A percentile compares a stretch with the other conserved stretches of the same genome.
Evolutionary conservation across 768 basidiomycete genomes (phyloP).

Genomic region (Leccinum boreale): DNA sequence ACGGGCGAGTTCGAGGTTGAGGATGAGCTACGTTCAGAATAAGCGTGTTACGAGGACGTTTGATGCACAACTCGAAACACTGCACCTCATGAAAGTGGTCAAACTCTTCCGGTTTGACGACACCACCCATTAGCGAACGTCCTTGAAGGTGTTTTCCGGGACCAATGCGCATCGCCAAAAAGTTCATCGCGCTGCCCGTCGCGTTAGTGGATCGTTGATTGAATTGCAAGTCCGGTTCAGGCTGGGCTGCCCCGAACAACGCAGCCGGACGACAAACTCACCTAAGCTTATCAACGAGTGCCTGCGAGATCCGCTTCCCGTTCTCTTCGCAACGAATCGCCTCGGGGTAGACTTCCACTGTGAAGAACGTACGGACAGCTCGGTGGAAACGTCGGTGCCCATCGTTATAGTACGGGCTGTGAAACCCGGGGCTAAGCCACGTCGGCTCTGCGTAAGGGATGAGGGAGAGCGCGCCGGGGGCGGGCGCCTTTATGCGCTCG

Average conservation of each 20-base stretch:
- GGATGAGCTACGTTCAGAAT: slow-evolving; percentile 52
- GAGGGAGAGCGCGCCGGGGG: slow-evolving; percentile 61
- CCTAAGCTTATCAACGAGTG: slow-evolving; percentile 82
- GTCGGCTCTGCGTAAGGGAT: slow-evolving; percentile 87
- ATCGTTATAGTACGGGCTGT: slow-evolving; percentile 75
- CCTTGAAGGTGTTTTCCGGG: slow-evolving; percentile 88
- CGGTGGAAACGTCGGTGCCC: slow-evolving; percentile 73
- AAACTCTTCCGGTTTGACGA: slow-evolving; percentile 81
- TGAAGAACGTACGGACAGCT: slow-evolving; percentile 72
- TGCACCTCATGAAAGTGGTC: slow-evolving; percentile 91
- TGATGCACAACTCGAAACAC: not conserved
- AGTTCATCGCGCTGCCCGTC: slow-evolving; percentile 50
- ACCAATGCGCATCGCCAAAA: slow-evolving; percentile 67
- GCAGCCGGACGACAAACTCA: slow-evolving; percentile 34
- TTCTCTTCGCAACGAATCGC: slow-evolving; percentile 78
- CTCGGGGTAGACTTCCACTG: slow-evolving; percentile 72
- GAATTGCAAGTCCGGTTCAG: not conserved
- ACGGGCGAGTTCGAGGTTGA: slow-evolving; percentile 79
- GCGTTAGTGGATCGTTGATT: not conserved
- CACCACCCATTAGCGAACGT: slow-evolving; percentile 70
- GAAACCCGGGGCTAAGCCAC: slow-evolving; percentile 68
- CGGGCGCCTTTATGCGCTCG: slow-evolving; percentile 50
- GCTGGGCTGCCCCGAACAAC: no score
- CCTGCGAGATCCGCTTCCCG: slow-evolving; percentile 82
- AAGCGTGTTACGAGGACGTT: not conserved